Evolutionary conservation across 148 eudicot genomes (phyloP), one percentile per base, ranked within the genome.

Genomic region (Salicornia ramosissima): DNA sequence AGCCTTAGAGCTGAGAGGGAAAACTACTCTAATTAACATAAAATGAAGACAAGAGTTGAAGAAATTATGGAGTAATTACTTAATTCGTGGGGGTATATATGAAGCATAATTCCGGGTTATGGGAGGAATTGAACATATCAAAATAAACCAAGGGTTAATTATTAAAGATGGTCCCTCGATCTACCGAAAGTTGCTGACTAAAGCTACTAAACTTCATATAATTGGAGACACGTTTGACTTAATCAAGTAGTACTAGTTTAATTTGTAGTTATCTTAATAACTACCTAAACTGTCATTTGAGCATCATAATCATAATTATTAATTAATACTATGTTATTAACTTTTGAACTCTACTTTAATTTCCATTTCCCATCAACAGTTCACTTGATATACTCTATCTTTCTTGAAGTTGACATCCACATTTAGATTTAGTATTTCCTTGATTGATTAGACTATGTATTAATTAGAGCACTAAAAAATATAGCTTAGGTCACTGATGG

Each of bases 381-480:
- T 22, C 29, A 65, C 24, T 29, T 26, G 69, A 65, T 65, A 45
- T 12, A 12, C 69, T 47, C 46, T 15, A 65, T 65, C 69, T 65
- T 45, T 16, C 55, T 19, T 65, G 69, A 65, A 28, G 12, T 14
- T 26, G 56, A 65, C 69, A 65, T 65, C 53, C 69, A 65, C 69
- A 40, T 40, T 60, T n/a, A 26, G 1, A 15, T 28, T 0, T 6
- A 11, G 6, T 25, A 42, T 40, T 39, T 34, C n/a, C 9, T 63
- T 6, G 18, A 22, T 36, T 36, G 8, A 36, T 36, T 36, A 36
- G n/a, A n/a, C n/a, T n/a, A n/a, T n/a, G n/a, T n/a, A 36, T 36
- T 36, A 36, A 36, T 36, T 36, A 36, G n/a, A n/a, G n/a, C n/a
- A n/a, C n/a, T n/a, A n/a, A n/a, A 36, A 36, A 3, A 36, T 36